Conservation (phyloP, 352 stramenopile species). For the Globisporangium sylvaticum region DNA sequence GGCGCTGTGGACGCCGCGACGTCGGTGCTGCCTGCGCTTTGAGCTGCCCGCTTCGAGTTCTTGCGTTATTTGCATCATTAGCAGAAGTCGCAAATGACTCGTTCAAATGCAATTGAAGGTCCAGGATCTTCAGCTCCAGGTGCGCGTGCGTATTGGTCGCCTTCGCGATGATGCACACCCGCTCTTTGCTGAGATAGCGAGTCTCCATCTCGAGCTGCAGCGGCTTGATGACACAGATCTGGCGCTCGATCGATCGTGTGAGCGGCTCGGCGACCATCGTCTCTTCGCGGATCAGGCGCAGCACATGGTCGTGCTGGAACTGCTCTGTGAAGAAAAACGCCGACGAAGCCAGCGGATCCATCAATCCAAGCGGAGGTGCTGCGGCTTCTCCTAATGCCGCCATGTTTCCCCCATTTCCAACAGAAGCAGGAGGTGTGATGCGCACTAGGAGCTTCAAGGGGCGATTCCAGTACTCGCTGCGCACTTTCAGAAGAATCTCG, state of each 20-base stretch:
- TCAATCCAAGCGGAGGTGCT: background rate
- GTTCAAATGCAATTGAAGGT: constrained; percentile 65
- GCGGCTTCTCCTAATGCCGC: background rate
- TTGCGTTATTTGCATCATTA: background rate
- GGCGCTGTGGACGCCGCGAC: constrained; percentile 3
- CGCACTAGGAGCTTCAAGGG: constrained; percentile 48
- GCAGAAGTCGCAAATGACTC: constrained; percentile 20
- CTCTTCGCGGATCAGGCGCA: constrained; percentile 50
- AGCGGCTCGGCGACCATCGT: constrained; percentile 33
- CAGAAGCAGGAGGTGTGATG: constrained; percentile 32
- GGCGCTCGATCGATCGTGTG: constrained; percentile 42
- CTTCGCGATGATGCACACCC: constrained; percentile 46
- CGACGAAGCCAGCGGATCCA: constrained; percentile 5
- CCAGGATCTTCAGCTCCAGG: constrained; percentile 41
- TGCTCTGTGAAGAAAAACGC: constrained; percentile 30
- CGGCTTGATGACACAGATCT: constrained; percentile 44
- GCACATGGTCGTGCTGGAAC: constrained; percentile 29
- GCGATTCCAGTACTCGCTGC: constrained; percentile 55
- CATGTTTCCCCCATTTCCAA: constrained; percentile 8
- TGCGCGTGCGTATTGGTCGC: constrained; percentile 42
- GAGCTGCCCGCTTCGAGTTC: background rate
- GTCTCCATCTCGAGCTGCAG: constrained; percentile 61
- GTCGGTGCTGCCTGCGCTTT: background rate
- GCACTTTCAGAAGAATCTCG: constrained; percentile 54
- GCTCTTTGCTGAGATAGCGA: constrained; percentile 27